Evolutionary conservation across 139 green algal genomes (phyloP).

Genomic region (Edaphochlamys debaryana): DNA sequence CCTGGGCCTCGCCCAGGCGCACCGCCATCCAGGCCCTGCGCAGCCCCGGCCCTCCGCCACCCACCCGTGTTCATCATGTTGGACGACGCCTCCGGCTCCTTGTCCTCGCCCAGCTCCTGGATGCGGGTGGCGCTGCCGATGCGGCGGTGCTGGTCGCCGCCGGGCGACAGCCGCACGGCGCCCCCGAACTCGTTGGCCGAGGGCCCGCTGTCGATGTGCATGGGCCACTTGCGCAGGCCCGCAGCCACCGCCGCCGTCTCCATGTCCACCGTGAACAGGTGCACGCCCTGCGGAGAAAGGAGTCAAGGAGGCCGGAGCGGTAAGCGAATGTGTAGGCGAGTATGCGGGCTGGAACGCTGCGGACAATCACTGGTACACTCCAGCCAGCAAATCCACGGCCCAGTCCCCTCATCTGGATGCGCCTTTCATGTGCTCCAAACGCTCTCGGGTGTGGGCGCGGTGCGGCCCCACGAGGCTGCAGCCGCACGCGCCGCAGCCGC

Average conservation of each 20-base stretch:
- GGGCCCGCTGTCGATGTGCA: constrained; percentile 52
- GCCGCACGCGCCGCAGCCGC: no score
- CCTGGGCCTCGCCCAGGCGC: no score
- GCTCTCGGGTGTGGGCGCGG: no score
- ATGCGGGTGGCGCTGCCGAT: background rate
- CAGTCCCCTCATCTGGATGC: no score
- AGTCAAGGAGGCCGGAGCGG: no score
- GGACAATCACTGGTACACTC: background rate
- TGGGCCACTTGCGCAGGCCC: constrained; percentile 66
- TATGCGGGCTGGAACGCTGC: background rate
- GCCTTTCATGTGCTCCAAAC: no score
- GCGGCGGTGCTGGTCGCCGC: background rate
- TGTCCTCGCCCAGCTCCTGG: background rate
- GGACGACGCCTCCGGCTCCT: constrained; percentile 15
- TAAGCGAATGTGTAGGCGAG: no score
- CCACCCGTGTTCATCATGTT: constrained; percentile 4
- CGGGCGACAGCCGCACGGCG: constrained; percentile 9
- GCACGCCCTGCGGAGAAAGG: constrained; percentile 41
- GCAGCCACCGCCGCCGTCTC: constrained; percentile 45
- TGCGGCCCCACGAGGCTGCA: no score
- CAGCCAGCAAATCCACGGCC: no score
- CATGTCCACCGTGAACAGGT: constrained; percentile 65
- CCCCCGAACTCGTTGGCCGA: background rate
- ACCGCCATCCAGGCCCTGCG: no score
- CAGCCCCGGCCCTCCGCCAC: no score